Evolutionary conservation across 2,329 filamentous ascomycete genomes (phyloP).

Genomic region (Bipolaris victoriae): DNA sequence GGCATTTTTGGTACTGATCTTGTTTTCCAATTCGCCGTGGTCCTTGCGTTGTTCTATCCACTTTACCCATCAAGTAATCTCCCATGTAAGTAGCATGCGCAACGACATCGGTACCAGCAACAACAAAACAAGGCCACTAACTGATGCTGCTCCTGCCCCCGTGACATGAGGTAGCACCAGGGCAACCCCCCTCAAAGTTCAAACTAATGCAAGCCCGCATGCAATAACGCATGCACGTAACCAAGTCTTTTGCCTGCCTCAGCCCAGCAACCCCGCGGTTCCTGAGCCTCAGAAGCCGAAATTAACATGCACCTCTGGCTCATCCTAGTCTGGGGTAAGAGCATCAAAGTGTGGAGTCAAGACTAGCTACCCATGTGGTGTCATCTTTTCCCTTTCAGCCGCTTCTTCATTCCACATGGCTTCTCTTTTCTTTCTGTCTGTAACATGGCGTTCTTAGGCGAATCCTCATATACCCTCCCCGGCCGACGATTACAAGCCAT

Average conservation of each 20-base stretch:
- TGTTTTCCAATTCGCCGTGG: neutral
- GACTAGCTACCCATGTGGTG: neutral
- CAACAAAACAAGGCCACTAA: neutral
- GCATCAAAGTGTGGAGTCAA: neutral
- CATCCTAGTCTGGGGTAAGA: constrained; percentile 2
- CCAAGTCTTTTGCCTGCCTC: neutral
- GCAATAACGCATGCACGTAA: neutral
- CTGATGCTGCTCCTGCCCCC: neutral
- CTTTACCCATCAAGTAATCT: neutral
- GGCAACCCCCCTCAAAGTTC: neutral
- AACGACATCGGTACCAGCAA: neutral
- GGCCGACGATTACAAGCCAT: neutral
- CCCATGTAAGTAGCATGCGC: neutral
- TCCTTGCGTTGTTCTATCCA: neutral
- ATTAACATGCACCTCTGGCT: constrained; percentile 6
- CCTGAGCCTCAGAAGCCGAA: constrained; percentile 34
- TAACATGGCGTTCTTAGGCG: neutral
- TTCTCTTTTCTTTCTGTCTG: neutral
- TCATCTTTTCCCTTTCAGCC: neutral
- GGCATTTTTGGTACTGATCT: neutral
- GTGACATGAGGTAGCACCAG: neutral
- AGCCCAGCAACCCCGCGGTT: constrained; percentile 17
- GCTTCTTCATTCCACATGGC: neutral
- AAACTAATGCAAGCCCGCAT: neutral
- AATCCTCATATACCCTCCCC: neutral